phyloP scores from a whole-genome alignment of 73 alveolate genomes.

The Durusdinium trenchii region DNA sequence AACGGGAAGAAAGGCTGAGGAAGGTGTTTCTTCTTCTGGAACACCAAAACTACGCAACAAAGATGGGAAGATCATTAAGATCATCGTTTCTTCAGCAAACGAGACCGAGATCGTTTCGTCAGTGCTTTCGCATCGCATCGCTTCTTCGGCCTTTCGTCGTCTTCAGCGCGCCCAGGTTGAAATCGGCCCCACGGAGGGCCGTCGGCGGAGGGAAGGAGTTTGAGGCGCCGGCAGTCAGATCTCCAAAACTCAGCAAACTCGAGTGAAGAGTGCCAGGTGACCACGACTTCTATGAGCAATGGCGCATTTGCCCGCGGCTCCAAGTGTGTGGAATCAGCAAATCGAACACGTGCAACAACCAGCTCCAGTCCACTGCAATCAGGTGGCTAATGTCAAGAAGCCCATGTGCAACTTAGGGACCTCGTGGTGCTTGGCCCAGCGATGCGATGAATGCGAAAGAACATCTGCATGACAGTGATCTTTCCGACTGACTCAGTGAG shows the following conservation, averaged over 20 bases:
- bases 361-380: neutral
- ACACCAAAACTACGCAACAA: no score
- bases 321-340: neutral
- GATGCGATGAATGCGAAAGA: no score
- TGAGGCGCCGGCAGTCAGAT: no score
- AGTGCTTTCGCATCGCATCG: no score
- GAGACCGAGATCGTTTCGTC: no score
- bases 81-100: no score
- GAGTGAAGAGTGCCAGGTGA: conserved; percentile 9
- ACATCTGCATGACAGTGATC: no score
- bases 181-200: conserved; percentile 51
- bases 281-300: conserved; percentile 22
- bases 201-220: neutral
- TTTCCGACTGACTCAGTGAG: no score
- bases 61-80: no score
- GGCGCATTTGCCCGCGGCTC: conserved; percentile 26
- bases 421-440: conserved; percentile 50
- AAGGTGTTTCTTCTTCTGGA: no score
- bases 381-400: conserved; percentile 75
- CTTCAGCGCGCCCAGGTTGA: neutral
- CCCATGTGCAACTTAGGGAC: conserved; percentile 66
- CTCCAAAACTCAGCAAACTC: neutral
- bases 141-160: neutral
- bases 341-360: neutral
- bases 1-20: no score